These are phyloP conservation scores for Ceratobasidium theobromae DNA, from an alignment of 1,284 basidiomycete species.

Conservation along the genomic window DNA sequence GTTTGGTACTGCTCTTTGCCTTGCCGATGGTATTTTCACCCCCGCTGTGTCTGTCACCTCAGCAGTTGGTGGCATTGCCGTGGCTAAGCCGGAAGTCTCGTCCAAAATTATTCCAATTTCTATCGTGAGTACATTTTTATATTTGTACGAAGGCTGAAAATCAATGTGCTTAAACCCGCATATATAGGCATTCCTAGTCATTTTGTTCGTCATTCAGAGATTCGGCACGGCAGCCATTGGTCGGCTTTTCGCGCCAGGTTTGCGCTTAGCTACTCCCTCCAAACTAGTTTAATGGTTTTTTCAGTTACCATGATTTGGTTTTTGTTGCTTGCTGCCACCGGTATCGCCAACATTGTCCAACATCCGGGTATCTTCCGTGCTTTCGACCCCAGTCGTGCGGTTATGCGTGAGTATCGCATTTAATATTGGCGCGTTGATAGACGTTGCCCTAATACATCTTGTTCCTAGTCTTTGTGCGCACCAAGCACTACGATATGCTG, in stretches of 20 bases:
- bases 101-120: constrained; percentile 58
- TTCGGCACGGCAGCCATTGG: constrained; percentile 59
- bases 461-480: constrained; percentile 60
- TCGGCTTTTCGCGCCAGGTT: constrained; percentile 57
- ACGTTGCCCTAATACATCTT: background rate
- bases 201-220: constrained; percentile 59
- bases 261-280: background rate
- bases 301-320: constrained; percentile 63
- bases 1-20: constrained; percentile 45
- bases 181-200: constrained; percentile 55
- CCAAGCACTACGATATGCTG: constrained; percentile 59
- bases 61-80: constrained; percentile 64
- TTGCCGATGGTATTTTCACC: constrained; percentile 44
- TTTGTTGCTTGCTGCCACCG: constrained; percentile 52
- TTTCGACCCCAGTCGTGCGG: constrained; percentile 64
- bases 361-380: constrained; percentile 65
- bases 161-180: background rate
- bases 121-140: constrained; percentile 47
- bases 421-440: background rate
- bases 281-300: background rate
- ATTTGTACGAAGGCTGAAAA: no score
- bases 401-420: constrained; percentile 53
- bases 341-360: constrained; percentile 58
- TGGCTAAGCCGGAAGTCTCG: constrained; percentile 54
- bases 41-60: constrained; percentile 69